Percentiles rank a stretch among this genome's conserved stretches.
Conservation (phyloP, 1,284 basidiomycete species). For the Fomitopsis betulina region DNA sequence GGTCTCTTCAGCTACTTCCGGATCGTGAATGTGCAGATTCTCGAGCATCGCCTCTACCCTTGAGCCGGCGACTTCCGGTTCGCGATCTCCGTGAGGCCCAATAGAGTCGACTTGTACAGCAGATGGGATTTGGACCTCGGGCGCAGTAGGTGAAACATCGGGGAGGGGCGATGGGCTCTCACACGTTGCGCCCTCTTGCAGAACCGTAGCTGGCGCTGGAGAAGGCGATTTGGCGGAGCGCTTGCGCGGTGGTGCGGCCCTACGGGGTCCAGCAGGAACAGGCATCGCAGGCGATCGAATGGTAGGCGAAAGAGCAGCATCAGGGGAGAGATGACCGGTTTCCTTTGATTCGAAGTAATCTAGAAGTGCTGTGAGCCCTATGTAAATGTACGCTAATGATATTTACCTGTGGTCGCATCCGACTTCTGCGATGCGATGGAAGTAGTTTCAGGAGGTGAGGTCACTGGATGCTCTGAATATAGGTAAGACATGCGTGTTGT, state of each 20-base stretch:
- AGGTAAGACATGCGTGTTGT: too few relatives aligned
- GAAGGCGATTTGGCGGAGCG: constrained; percentile 43
- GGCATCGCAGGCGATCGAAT: constrained; percentile 58
- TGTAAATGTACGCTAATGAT: background rate
- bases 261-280: constrained; percentile 63
- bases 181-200: constrained; percentile 13
- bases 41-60: constrained; percentile 14
- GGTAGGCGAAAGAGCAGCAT: constrained; percentile 26
- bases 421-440: background rate
- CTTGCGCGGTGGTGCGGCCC: constrained; percentile 65
- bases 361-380: background rate
- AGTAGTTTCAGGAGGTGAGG: background rate
- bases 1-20: constrained; percentile 10
- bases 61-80: constrained; percentile 13
- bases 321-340: constrained; percentile 30
- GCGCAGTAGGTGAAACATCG: constrained; percentile 4
- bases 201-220: constrained; percentile 18
- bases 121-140: background rate
- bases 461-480: background rate
- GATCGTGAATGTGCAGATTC: background rate
- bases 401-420: background rate
- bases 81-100: constrained; percentile 15
- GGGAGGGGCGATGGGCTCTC: constrained; percentile 19
- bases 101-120: constrained; percentile 6
- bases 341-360: constrained; percentile 21